These are phyloP conservation scores for Yarrowia sp. DNA, from an alignment of 805 yeast genomes.

Conservation along the genomic window DNA sequence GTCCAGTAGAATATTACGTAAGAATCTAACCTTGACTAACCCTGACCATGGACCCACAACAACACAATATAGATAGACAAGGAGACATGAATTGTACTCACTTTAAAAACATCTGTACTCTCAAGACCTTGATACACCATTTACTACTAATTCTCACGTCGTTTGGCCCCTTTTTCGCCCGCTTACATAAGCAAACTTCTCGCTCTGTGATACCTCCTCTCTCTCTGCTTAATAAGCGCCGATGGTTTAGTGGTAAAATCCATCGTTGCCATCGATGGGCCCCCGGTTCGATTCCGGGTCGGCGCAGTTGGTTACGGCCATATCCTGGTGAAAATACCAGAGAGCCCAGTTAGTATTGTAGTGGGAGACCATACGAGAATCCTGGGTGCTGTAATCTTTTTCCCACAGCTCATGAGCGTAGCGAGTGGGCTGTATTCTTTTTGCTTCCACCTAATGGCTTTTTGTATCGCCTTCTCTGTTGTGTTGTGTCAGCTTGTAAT, in stretches of 20 bases:
- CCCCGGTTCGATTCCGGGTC: slow-evolving; percentile 32
- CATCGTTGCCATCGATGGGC: slow-evolving; percentile 31
- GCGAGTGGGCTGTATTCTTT: not conserved
- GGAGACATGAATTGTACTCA: no score
- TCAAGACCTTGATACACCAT: no score
- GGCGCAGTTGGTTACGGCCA: slow-evolving; percentile 28
- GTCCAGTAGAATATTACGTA: no score
- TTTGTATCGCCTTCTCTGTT: no score
- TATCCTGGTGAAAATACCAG: slow-evolving; percentile 29
- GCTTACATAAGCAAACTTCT: not conserved
- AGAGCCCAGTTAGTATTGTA: slow-evolving; percentile 25
- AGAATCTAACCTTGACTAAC: no score
- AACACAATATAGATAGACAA: no score
- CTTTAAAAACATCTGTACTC: no score
- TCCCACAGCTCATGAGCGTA: no score
- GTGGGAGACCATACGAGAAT: slow-evolving; percentile 32
- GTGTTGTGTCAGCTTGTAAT: no score
- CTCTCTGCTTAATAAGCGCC: not conserved
- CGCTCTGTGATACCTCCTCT: not conserved
- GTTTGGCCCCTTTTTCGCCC: not conserved
- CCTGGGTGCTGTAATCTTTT: slow-evolving; percentile 25
- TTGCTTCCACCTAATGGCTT: no score
- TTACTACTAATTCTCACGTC: no score
- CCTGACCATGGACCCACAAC: no score
- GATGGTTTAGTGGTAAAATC: slow-evolving; percentile 28